Evolutionary conservation across 2,329 filamentous ascomycete genomes (phyloP).

Genomic region (Mycosphaerelloides madeirae): DNA sequence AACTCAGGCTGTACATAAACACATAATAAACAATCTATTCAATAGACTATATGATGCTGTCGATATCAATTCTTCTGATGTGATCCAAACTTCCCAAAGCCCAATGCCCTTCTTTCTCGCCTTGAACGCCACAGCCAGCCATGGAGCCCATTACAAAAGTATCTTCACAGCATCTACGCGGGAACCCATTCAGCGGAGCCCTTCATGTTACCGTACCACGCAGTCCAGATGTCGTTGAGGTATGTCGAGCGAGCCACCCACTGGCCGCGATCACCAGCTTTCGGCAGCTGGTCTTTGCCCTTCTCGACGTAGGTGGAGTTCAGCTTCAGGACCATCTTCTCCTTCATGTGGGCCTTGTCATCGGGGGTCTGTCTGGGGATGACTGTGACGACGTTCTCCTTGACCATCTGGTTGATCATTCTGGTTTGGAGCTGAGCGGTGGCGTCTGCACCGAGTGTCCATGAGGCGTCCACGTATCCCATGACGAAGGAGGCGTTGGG

Average conservation of each 20-base stretch:
- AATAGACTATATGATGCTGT: too few relatives aligned
- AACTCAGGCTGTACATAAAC: too few relatives aligned
- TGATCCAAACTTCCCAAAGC: too few relatives aligned
- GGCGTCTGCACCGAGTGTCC: constrained; percentile 56
- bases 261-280: constrained; percentile 41
- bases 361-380: constrained; percentile 41
- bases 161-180: too few relatives aligned
- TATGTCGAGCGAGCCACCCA: constrained; percentile 45
- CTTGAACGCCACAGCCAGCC: too few relatives aligned
- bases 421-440: constrained; percentile 48
- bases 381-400: constrained; percentile 39
- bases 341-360: constrained; percentile 36
- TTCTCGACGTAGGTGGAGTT: constrained; percentile 50
- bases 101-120: too few relatives aligned
- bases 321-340: constrained; percentile 41
- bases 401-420: constrained; percentile 49
- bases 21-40: too few relatives aligned
- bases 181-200: constrained; percentile 37
- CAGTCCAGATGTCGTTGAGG: constrained; percentile 40
- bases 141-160: too few relatives aligned
- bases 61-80: too few relatives aligned
- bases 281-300: constrained; percentile 42
- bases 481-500: constrained; percentile 57
- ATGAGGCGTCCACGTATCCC: constrained; percentile 58
- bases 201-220: constrained; percentile 40